A percentile compares a stretch with the other conserved stretches of the same genome.
These are phyloP conservation scores for Auricularia sp. DNA, from an alignment of 768 basidiomycete species.

Conservation along the genomic window DNA sequence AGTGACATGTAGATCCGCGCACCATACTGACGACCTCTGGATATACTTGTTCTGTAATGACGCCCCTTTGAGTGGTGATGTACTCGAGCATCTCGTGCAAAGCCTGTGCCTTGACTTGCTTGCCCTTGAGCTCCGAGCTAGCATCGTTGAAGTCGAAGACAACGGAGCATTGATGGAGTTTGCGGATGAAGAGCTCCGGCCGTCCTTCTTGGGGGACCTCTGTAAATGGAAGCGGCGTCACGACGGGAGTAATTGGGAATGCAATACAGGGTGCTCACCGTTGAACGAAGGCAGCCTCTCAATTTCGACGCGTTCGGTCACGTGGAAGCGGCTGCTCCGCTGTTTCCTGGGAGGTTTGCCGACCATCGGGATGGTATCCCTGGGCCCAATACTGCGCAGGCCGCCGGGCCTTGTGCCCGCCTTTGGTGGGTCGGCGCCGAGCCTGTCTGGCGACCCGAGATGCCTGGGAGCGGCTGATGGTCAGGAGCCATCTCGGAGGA, in stretches of 20 bases:
- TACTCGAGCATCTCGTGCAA: constrained; percentile 98
- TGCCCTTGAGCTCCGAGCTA: constrained; percentile 88
- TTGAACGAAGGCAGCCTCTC: constrained; percentile 86
- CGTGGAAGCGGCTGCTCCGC: constrained; percentile 91
- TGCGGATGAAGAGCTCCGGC: constrained; percentile 83
- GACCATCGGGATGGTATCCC: constrained; percentile 93
- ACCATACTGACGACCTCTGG: constrained; percentile 99
- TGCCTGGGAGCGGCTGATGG: constrained; percentile 18
- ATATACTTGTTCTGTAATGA: constrained; percentile 95
- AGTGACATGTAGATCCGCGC: constrained; percentile 20
- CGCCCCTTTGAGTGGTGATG: constrained; percentile 91
- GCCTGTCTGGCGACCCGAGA: constrained; percentile 7
- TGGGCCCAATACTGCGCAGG: constrained; percentile 64
- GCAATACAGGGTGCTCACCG: constrained; percentile 37
- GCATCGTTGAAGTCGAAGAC: constrained; percentile 99
- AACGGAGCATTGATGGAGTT: constrained; percentile 92
- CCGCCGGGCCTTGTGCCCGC: constrained; percentile 56
- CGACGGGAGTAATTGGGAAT: background rate
- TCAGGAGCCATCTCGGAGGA: constrained; percentile 58
- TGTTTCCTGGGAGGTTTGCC: constrained; percentile 97
- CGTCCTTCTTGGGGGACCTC: constrained; percentile 86
- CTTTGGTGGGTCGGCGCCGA: constrained; percentile 21
- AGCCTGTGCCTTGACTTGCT: constrained; percentile 97
- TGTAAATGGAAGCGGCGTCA: constrained; percentile 23
- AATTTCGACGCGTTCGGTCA: constrained; percentile 93